Evolutionary conservation across 192 early-diverging fungal genomes (phyloP).

Genomic region (Coemansia guatemalensis): DNA sequence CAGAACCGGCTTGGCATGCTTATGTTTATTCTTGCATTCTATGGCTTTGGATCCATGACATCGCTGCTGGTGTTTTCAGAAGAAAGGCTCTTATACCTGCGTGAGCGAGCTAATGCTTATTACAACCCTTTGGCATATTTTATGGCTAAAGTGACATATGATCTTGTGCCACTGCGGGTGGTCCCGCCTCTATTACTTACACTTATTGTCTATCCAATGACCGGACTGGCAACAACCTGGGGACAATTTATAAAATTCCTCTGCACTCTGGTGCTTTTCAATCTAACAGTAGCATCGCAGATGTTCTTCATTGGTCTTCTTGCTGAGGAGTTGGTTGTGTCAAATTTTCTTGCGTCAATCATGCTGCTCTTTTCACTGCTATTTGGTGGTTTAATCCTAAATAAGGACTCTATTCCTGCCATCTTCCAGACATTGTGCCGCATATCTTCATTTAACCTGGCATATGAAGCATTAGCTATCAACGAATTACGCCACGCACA

Average conservation of each 20-base stretch:
- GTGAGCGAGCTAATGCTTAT: constrained; percentile 63
- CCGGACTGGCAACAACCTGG: constrained; percentile 66
- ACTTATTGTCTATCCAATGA: constrained; percentile 83
- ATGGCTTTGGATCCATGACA: constrained; percentile 58
- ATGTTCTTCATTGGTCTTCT: constrained; percentile 78
- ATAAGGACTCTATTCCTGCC: constrained; percentile 78
- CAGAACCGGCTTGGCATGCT: constrained; percentile 53
- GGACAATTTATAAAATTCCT: constrained; percentile 70
- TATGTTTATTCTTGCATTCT: constrained; percentile 54
- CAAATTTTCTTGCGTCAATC: constrained; percentile 75
- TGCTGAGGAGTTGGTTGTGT: constrained; percentile 68
- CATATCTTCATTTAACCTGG: constrained; percentile 84
- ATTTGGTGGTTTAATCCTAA: constrained; percentile 87
- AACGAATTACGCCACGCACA: constrained; percentile 85
- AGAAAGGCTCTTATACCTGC: constrained; percentile 52
- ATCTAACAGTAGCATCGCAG: constrained; percentile 69
- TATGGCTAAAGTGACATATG: constrained; percentile 62
- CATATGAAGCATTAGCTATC: constrained; percentile 84
- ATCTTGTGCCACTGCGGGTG: constrained; percentile 69
- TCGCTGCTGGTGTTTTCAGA: constrained; percentile 52
- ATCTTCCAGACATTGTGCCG: constrained; percentile 60
- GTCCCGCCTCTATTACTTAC: constrained; percentile 79
- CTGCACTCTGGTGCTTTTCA: constrained; percentile 79
- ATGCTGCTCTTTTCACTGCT: constrained; percentile 87
- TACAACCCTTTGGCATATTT: constrained; percentile 63